Evolutionary conservation across 768 basidiomycete species (phyloP), one percentile per base, ranked within the genome.

Genomic region (Boletus speciosus): DNA sequence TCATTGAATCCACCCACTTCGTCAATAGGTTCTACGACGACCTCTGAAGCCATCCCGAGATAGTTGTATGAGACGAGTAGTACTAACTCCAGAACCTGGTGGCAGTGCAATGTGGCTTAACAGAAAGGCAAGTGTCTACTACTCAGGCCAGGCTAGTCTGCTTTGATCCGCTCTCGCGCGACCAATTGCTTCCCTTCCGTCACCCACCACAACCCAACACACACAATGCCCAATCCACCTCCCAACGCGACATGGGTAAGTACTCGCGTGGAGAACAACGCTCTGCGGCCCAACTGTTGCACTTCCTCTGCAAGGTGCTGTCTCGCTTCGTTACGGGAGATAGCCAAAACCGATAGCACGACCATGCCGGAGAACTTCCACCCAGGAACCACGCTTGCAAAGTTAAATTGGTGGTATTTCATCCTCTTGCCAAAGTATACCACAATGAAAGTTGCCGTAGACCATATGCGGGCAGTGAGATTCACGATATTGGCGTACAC

Each of bases 401-500:
- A 36, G 23, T 9, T 43, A 45, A 70, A 47, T 31, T 37, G 55
- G 47, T 63, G 49, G 23, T 47, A 54, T 29, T 52, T 51, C 43
- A 31, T 40, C 47, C 59, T 54, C 45, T 59, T 57, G 21, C 49
- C 56, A 70, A 84, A 88, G 66, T 77, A 90, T 2, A 55, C 55
- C 5, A 65, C 63, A 14, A 73, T 70, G 64, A 86, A 90, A 35
- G 61, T 60, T 54, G 77, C 70, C 39, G 81, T 80, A 65, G 88
- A 91, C 27, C 73, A 61, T 38, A 88, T 87, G 15, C 90, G 78
- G 6, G 78, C 77, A 0, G 75, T 69, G 57, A 90, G 76, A 65
- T 86, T 88, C 60, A 78, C 65, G 55, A 86, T 83, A 62, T 94
- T 93, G 55, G 86, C 86, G 62, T 84, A 89, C 3, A 93, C 86